These are phyloP conservation scores for Jamesozyma gamospora DNA, from an alignment of 805 yeast genomes.

Conservation along the genomic window DNA sequence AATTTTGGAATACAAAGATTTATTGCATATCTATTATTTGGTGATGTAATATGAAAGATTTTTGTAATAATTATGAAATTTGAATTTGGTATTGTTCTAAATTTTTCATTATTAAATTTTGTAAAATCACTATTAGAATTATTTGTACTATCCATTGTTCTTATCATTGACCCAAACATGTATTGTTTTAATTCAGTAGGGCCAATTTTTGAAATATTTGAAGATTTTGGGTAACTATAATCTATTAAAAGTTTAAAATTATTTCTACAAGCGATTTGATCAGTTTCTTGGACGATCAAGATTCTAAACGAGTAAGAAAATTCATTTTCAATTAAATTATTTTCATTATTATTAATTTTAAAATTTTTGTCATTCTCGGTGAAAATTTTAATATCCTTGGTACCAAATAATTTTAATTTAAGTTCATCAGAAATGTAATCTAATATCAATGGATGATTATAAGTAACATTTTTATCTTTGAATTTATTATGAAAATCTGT, in stretches of 20 bases:
- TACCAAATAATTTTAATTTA: constrained; percentile 21
- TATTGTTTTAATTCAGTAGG: constrained; percentile 30
- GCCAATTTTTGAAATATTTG: constrained; percentile 21
- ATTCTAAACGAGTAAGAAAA: constrained; percentile 23
- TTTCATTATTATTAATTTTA: no score
- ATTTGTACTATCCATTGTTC: constrained; percentile 16
- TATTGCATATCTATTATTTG: constrained; percentile 26
- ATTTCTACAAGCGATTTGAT: constrained; percentile 29
- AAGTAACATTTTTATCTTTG: neutral
- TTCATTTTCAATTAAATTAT: neutral
- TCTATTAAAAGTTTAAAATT: constrained; percentile 30
- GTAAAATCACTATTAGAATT: constrained; percentile 6
- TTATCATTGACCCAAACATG: constrained; percentile 34
- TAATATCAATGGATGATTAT: constrained; percentile 11
- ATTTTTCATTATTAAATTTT: constrained; percentile 16
- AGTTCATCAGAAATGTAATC: constrained; percentile 24
- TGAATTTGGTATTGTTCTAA: constrained; percentile 22
- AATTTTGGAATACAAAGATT: constrained; percentile 25
- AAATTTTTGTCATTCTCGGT: neutral
- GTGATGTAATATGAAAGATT: constrained; percentile 20
- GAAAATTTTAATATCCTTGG: constrained; percentile 6
- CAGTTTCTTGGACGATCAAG: constrained; percentile 31
- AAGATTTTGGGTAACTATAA: constrained; percentile 18
- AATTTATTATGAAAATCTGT: no score
- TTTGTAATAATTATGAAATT: constrained; percentile 28